Evolutionary conservation across 495 filamentous ascomycete genomes (phyloP).

Genomic region (Pyrenula massariospora): DNA sequence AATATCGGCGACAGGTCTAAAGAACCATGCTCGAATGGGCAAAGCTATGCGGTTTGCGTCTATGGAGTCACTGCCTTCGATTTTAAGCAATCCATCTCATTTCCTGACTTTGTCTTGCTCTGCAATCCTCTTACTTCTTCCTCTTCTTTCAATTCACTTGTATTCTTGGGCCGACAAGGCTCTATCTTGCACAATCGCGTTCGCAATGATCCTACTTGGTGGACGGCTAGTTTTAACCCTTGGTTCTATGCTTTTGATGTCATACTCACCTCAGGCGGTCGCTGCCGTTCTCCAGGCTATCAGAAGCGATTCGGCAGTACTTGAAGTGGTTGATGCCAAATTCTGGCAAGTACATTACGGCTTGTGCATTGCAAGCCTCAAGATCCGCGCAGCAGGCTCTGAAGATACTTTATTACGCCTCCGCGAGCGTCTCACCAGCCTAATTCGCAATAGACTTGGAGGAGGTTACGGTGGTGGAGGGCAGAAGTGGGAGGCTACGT

Average conservation of each 20-base stretch:
- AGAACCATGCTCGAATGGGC: conserved; percentile 90
- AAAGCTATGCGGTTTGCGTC: conserved; percentile 70
- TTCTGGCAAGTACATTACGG: conserved; percentile 99
- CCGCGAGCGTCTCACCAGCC: conserved; percentile 57
- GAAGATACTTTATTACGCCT: conserved; percentile 57
- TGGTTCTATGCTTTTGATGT: conserved; percentile 91
- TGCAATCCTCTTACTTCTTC: conserved; percentile 67
- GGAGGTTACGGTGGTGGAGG: conserved; percentile 78
- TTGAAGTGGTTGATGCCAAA: conserved; percentile 70
- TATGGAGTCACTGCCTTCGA: conserved; percentile 66
- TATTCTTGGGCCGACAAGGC: conserved; percentile 72
- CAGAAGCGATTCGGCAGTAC: conserved; percentile 63
- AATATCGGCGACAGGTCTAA: conserved; percentile 73
- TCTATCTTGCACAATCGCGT: conserved; percentile 66
- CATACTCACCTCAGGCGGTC: conserved; percentile 57
- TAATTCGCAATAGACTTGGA: conserved; percentile 78
- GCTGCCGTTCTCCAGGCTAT: conserved; percentile 73
- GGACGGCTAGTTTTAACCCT: conserved; percentile 70
- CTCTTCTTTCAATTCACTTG: conserved; percentile 62
- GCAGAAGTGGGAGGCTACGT: conserved; percentile 75
- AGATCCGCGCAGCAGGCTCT: conserved; percentile 55
- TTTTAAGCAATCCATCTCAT: conserved; percentile 86
- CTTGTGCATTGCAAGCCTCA: conserved; percentile 87
- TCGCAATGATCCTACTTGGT: conserved; percentile 79
- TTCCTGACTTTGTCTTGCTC: conserved; percentile 84